Evolutionary conservation across 768 basidiomycete species (phyloP), one percentile per base, ranked within the genome.

Genomic region (Tylopilus rubrobrunneus): DNA sequence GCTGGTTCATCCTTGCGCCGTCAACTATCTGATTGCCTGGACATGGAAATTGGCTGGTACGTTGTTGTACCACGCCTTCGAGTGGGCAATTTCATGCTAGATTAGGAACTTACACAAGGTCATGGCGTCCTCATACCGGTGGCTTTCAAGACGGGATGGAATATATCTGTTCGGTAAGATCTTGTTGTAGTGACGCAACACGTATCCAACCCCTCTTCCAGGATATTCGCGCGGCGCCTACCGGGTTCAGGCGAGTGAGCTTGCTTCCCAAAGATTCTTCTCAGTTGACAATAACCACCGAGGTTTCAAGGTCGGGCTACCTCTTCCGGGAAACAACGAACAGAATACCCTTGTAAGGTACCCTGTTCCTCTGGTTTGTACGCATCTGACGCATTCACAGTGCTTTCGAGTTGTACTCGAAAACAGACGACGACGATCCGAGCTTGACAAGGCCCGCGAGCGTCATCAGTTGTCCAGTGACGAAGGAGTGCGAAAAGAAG

Each of bases 211-310:
- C 10, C 45, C 5, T 17, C 8, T 28, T 33, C 7, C 36, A 78
- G 76, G 76, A 4, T 78, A 74, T 56, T 78, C 78, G 2, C 74
- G 78, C n/a, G 77, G 76, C 6, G 78, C 75, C 15, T 79, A 76
- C 55, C 77, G 77, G 59, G 74, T 71, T 4, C 70, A 77, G 27
- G 71, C 66, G 53, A 49, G 78, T 73, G 47, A 48, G 63, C 3
- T n/a, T 45, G 19, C 21, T 48, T 37, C n/a, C 3, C 10, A 12
- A 7, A 21, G 2, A 0, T 10, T 23, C 4, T 1, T 5, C 10
- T 23, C 6, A 6, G 23, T 37, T 19, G 15, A 41, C 4, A 5
- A 5, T 36, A 28, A 42, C 15, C n/a, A 28, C 17, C 33, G 19
- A 40, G 29, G 25, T 8, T 14, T 4, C 4, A 49, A 77, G 76